Percentiles rank a stretch among this genome's conserved stretches.
Evolutionary conservation across 805 yeast genomes (phyloP).

Genomic region (Candida alai): DNA sequence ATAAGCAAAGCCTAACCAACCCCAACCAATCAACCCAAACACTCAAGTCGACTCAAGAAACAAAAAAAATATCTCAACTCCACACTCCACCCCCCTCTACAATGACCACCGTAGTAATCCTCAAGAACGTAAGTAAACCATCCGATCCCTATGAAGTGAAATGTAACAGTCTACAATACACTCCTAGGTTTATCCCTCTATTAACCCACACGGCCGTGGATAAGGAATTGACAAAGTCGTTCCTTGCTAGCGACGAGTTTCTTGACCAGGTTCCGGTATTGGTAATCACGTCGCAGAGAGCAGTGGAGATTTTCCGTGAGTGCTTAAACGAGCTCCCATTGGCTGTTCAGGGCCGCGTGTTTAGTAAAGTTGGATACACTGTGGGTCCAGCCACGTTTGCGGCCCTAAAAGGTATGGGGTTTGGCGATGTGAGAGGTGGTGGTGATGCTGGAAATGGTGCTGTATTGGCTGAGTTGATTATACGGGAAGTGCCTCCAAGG

Average conservation of each 20-base stretch:
- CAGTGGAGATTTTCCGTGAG: conserved; percentile 72
- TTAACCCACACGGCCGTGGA: conserved; percentile 60
- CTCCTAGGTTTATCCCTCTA: conserved; percentile 66
- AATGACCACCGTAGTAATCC: conserved; percentile 38
- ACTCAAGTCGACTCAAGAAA: too few relatives aligned
- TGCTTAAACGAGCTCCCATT: conserved; percentile 26
- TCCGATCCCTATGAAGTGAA: conserved; percentile 58
- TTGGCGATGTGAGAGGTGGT: conserved; percentile 68
- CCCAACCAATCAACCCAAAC: too few relatives aligned
- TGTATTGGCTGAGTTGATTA: conserved; percentile 60
- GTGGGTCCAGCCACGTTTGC: conserved; percentile 88
- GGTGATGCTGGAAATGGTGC: conserved; percentile 77
- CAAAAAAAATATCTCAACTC: too few relatives aligned
- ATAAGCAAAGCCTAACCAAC: too few relatives aligned
- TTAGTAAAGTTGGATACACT: conserved; percentile 63
- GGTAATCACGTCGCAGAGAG: conserved; percentile 86
- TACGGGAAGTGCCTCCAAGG: conserved; percentile 21
- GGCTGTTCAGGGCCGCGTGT: conserved; percentile 21
- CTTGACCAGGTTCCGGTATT: conserved; percentile 43
- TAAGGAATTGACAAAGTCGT: conserved; percentile 39
- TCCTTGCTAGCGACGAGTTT: conserved; percentile 43
- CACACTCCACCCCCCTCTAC: too few relatives aligned
- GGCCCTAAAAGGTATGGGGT: conserved; percentile 59
- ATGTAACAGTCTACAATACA: conserved; percentile 33
- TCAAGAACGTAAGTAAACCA: conserved; percentile 72